Percentiles rank a stretch among this genome's conserved stretches.
phyloP scores from a whole-genome alignment of 768 basidiomycete species.

The Lactarius indigo region DNA sequence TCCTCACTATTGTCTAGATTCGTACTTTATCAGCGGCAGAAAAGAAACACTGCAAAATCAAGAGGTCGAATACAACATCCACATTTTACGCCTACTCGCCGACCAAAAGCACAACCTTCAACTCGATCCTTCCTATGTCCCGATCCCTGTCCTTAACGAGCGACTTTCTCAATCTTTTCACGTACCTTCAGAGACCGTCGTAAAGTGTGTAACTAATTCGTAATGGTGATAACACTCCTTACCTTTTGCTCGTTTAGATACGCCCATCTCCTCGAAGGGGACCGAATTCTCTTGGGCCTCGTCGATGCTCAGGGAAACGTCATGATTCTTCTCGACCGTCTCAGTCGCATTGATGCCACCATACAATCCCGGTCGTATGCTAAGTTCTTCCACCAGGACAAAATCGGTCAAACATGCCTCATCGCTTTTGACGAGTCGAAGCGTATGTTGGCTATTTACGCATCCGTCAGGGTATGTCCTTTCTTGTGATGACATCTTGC shows the following conservation, averaged over 20 bases:
- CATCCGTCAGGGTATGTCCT: constrained; percentile 38
- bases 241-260: constrained; percentile 1
- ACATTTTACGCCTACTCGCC: constrained; percentile 7
- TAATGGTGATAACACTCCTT: background rate
- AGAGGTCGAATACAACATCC: constrained; percentile 14
- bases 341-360: constrained; percentile 6
- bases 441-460: constrained; percentile 47
- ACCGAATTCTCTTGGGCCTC: constrained; percentile 18
- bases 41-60: constrained; percentile 15
- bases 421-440: constrained; percentile 53
- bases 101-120: constrained; percentile 20
- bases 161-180: constrained; percentile 16
- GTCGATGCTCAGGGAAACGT: constrained; percentile 14
- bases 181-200: background rate
- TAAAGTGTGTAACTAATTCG: constrained; percentile 5
- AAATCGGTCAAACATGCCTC: constrained; percentile 44
- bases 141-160: constrained; percentile 5
- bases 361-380: constrained; percentile 1
- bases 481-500: background rate
- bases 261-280: constrained; percentile 20
- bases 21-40: constrained; percentile 14
- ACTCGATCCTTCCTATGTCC: constrained; percentile 21
- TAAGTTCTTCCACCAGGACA: constrained; percentile 39
- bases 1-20: background rate
- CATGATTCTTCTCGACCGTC: constrained; percentile 16